These are phyloP conservation scores for Sugiyamaella neomexicana DNA, from an alignment of 1,139 yeast species.

Conservation along the genomic window DNA sequence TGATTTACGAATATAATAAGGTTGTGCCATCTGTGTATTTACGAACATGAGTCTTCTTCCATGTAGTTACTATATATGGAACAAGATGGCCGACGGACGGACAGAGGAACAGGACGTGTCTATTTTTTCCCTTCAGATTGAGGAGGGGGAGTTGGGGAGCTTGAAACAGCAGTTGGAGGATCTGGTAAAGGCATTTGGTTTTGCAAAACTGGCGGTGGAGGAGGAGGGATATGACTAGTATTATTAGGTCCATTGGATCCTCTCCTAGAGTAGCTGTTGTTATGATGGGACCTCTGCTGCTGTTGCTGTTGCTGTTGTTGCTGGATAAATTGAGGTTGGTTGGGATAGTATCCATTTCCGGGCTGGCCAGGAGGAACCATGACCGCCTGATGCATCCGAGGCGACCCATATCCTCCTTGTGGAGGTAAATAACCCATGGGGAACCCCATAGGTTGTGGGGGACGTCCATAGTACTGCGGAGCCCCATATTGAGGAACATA, in stretches of 20 bases:
- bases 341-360: slow-evolving; percentile 13
- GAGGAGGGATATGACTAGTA: neutral
- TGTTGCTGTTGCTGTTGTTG: slow-evolving; percentile 1
- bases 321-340: slow-evolving; percentile 12
- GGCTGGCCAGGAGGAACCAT: slow-evolving; percentile 17
- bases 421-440: slow-evolving; percentile 22
- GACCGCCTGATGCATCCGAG: slow-evolving; percentile 17
- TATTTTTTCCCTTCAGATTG: slow-evolving; percentile 3
- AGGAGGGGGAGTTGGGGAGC: slow-evolving; percentile 3
- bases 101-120: neutral
- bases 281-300: neutral
- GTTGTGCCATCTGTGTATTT: neutral
- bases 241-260: slow-evolving; percentile 7
- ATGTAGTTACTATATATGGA: neutral
- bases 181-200: neutral
- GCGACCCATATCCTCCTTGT: slow-evolving; percentile 19
- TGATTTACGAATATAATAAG: too few species aligned
- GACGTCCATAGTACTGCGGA: slow-evolving; percentile 30
- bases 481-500: slow-evolving; percentile 26
- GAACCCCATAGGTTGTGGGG: slow-evolving; percentile 29
- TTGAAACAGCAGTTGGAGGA: neutral
- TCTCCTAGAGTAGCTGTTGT: slow-evolving; percentile 11
- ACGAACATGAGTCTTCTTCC: neutral
- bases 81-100: neutral
- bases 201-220: neutral